Base-by-base conservation (phyloP, 768 basidiomycete species). In the Amanita subjunquillea region DNA sequence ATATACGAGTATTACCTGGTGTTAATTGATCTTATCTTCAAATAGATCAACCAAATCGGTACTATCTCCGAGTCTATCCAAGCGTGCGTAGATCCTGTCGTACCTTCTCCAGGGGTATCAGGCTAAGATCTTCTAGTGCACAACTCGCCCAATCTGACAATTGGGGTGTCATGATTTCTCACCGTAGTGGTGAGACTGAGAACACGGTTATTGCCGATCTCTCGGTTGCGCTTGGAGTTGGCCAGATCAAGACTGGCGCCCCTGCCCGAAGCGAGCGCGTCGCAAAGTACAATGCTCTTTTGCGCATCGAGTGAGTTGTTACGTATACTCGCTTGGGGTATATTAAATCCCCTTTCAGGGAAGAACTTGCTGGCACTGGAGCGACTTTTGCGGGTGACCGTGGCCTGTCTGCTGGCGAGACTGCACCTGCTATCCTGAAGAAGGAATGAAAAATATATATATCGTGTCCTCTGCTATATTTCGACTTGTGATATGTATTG, bases 141-240 rank as follows among this genome's bases (percentile, higher is more conserved):
- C 93, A 97, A 70, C 90, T 99, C 62, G 69, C 94, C 46, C 92
- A 96, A 69, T 91, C 90, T 37, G 91, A 91, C 63, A 88, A 88
- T 51, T 99, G 96, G 96, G 94, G 93, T 68, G 90, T 97, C 72
- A 99, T 99, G 96, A 85, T 95, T 69, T 97, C 94, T 50, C 96
- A 98, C 80, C 93, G 96, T 60, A 91, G 88, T 59, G 95, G 95
- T 64, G 95, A 97, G 79, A 98, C 95, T 34, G 94, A 96, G 73
- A 93, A 91, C 75, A 94, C 91, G 51, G 77, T 92, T 70, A 97
- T 98, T 63, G 91, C 94, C 57, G 93, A 97, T 70, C 84, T 97
- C 59, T 83, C 85, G 57, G 93, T 98, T 60, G 96, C 89, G 45
- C 90, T 97, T 59, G 85, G 87, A 58, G 79, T 78, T 55, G 93